phyloP scores from a whole-genome alignment of 108 stramenopile genomes.

The Nitzschia sp. region DNA sequence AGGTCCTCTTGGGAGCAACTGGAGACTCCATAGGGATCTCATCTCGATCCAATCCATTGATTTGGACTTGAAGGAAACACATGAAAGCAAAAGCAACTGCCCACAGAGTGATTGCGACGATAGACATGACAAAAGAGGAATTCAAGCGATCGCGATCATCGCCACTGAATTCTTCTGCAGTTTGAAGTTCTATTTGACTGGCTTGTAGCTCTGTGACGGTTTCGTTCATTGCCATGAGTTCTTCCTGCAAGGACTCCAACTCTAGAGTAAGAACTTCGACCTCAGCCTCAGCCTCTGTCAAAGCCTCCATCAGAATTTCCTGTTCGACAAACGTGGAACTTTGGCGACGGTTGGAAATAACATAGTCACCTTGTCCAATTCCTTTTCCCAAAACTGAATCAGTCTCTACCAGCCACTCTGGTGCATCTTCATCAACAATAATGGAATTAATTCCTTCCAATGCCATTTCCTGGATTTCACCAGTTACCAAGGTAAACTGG shows the following conservation, averaged over 20 bases:
- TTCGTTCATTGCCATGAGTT: neutral
- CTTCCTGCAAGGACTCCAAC: neutral
- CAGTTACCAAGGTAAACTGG: conserved; percentile 40
- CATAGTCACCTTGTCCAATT: conserved; percentile 41
- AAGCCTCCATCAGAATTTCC: conserved; percentile 1
- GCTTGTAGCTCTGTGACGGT: neutral
- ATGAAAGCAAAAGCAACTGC: neutral
- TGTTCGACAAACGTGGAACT: neutral
- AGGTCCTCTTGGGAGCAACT: too few relatives aligned
- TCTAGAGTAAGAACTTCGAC: neutral
- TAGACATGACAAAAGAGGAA: conserved; percentile 3
- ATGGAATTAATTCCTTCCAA: conserved; percentile 35
- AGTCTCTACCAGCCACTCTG: conserved; percentile 34
- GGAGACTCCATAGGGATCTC: too few relatives aligned
- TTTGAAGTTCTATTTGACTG: too few relatives aligned
- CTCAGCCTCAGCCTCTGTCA: conserved; percentile 7
- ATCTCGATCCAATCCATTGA: too few relatives aligned
- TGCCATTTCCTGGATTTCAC: conserved; percentile 23
- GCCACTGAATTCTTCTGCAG: neutral
- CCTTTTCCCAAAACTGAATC: conserved; percentile 3
- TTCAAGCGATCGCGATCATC: conserved; percentile 1
- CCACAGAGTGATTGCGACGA: conserved; percentile 1
- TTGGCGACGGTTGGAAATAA: conserved; percentile 30
- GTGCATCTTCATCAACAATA: conserved; percentile 3
- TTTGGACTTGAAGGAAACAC: neutral